A percentile compares a stretch with the other conserved stretches of the same genome.
Evolutionary conservation across 306 rosid species (phyloP).

Genomic region (Fragaria vesca): DNA sequence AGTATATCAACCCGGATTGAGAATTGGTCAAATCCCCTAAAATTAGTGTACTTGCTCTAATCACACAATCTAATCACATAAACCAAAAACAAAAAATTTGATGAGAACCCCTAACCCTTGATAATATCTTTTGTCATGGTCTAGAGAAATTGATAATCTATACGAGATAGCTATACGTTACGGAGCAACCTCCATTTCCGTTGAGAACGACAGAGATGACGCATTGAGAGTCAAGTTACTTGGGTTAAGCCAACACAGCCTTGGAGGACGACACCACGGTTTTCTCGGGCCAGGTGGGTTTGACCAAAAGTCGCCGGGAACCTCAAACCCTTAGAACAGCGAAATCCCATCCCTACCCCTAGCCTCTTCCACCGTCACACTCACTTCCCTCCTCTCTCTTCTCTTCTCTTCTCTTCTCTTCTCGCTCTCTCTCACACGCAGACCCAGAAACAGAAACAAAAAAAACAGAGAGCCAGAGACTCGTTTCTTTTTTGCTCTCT

Average conservation of each 20-base stretch:
- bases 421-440: background rate
- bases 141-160: too few species aligned
- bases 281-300: slow-evolving; percentile 84
- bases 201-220: background rate
- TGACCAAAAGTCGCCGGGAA: slow-evolving; percentile 62
- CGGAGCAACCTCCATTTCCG: too few species aligned
- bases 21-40: too few species aligned
- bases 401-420: background rate
- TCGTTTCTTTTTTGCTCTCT: slow-evolving; percentile 34
- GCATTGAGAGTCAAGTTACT: background rate
- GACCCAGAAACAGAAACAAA: background rate
- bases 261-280: slow-evolving; percentile 74
- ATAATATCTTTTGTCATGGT: too few species aligned
- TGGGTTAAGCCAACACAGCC: slow-evolving; percentile 19
- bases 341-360: background rate
- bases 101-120: too few species aligned
- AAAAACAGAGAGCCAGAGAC: slow-evolving; percentile 3
- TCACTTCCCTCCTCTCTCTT: background rate
- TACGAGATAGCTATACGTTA: too few species aligned
- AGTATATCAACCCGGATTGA: too few species aligned
- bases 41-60: too few species aligned
- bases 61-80: too few species aligned
- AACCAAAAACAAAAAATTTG: too few species aligned
- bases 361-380: background rate
- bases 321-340: slow-evolving; percentile 12